These are phyloP conservation scores for Pseudopediastrum boryanum DNA, from an alignment of 139 green algal species.

Conservation along the genomic window DNA sequence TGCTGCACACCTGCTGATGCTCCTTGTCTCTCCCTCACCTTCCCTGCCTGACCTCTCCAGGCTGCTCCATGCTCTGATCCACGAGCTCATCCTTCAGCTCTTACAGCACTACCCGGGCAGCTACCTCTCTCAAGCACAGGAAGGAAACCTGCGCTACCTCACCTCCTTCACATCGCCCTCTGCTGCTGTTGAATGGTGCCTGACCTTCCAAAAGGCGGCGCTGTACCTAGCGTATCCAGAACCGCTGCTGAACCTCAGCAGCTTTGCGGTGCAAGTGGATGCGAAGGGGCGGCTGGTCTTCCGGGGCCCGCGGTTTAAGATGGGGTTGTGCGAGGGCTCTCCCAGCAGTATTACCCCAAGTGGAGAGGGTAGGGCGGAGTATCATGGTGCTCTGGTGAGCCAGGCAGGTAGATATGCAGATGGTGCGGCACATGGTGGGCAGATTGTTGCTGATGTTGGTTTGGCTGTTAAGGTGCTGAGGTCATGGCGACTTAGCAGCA, in stretches of 20 bases:
- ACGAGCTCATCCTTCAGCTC: too few species aligned
- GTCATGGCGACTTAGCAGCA: neutral
- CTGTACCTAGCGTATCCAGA: slow-evolving; percentile 20
- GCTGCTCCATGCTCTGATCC: too few species aligned
- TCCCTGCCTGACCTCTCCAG: too few species aligned
- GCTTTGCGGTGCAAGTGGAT: slow-evolving; percentile 7
- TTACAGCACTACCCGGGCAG: too few species aligned
- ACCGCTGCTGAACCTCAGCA: neutral
- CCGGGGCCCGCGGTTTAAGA: slow-evolving; percentile 48
- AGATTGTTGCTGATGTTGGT: neutral
- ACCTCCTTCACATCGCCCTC: too few species aligned
- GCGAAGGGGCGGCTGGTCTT: slow-evolving; percentile 31
- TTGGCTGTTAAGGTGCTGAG: slow-evolving; percentile 3
- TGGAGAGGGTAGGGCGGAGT: slow-evolving; percentile 36
- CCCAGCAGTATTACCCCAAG: slow-evolving; percentile 47
- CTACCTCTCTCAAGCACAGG: too few species aligned
- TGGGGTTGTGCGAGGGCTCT: slow-evolving; percentile 51
- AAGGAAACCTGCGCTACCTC: too few species aligned
- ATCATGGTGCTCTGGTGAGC: neutral
- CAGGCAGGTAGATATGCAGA: neutral
- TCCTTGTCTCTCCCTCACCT: too few species aligned
- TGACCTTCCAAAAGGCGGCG: too few species aligned
- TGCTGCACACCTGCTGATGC: too few species aligned
- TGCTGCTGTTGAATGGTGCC: too few species aligned
- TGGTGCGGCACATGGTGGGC: slow-evolving; percentile 1